Evolutionary conservation across 768 basidiomycete genomes (phyloP), one percentile per base, ranked within the genome.

Genomic region (Russula griseocarnosa): DNA sequence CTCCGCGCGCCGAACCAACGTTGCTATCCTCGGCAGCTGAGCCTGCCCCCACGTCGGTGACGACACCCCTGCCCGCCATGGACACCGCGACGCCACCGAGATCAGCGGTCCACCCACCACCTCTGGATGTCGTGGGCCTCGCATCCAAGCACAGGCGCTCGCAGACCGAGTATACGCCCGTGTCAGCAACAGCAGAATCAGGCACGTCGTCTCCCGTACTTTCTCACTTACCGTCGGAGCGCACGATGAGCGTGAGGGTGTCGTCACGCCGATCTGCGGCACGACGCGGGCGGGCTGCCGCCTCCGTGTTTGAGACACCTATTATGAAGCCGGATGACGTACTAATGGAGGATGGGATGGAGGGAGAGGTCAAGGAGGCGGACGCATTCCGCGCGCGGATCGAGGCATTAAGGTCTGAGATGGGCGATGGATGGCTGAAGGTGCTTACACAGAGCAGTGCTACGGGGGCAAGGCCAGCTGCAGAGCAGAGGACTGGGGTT

Each of bases 391-490:
- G 93, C 53, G 82, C 83, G 61, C 81, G 81, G 69, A 88, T 95
- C 56, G 93, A 94, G 77, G 86, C 86, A 20, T 70, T 95, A 73
- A 86, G 90, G 73, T 81, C 84, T 63, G 93, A 95, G 70, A 92
- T 94, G 81, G 93, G 93, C 2, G 93, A 94, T 26, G 85, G 86
- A 11, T 95, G 91, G 92, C 70, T 95, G 70, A 89, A 88, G 73
- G 90, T 94, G 38, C 86, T 89, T 70, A 89, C 84, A 63, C 87
- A 90, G 76, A 85, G 84, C 40, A 80, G 80, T 42, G 44, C 58
- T 3, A 49, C 50, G n/a, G 24, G 30, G 49, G 57, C 61, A 28
- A 51, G 36, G 36, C 40, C 55, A 8, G 28, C 30, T 2, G 28
- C 55, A 3, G 55, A 62, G 24, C 40, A 60, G 60, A 60, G 24